Percentiles rank a stretch among this genome's conserved stretches.
Evolutionary conservation across 345 rosid genomes (phyloP).

Genomic region (Ceriops tagal): DNA sequence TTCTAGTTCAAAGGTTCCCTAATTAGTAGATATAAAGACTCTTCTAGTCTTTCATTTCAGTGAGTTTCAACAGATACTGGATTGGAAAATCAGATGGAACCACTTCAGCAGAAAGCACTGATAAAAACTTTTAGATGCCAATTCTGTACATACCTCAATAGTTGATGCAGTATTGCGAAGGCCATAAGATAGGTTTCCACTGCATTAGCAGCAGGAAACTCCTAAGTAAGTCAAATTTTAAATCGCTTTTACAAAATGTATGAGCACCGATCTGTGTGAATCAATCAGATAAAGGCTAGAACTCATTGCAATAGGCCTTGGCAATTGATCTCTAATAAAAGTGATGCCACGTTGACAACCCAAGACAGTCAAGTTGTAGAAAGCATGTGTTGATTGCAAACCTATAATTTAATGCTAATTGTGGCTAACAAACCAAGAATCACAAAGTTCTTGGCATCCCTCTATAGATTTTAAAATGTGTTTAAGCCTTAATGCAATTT

Average conservation of each 20-base stretch:
- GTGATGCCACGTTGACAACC: neutral
- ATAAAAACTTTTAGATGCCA: slow-evolving; percentile 1
- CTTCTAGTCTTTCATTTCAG: no score
- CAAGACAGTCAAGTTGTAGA: neutral
- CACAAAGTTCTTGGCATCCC: neutral
- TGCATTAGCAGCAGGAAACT: slow-evolving; percentile 33
- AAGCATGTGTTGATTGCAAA: neutral
- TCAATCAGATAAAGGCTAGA: neutral
- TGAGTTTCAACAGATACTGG: no score
- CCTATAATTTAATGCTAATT: neutral
- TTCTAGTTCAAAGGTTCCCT: no score
- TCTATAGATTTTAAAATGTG: neutral
- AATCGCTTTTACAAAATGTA: neutral
- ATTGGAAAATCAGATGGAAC: neutral
- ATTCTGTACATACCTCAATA: slow-evolving; percentile 45
- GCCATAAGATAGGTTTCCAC: slow-evolving; percentile 79
- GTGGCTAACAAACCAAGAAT: neutral
- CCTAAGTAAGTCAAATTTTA: slow-evolving; percentile 3
- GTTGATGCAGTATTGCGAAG: slow-evolving; percentile 82
- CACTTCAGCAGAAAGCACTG: neutral
- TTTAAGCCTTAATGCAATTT: neutral
- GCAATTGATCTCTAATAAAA: neutral
- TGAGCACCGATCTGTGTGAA: neutral
- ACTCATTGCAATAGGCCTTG: neutral
- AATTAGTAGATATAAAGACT: no score